phyloP scores from a whole-genome alignment of 305 asterid species.

The Rubia balearica region DNA sequence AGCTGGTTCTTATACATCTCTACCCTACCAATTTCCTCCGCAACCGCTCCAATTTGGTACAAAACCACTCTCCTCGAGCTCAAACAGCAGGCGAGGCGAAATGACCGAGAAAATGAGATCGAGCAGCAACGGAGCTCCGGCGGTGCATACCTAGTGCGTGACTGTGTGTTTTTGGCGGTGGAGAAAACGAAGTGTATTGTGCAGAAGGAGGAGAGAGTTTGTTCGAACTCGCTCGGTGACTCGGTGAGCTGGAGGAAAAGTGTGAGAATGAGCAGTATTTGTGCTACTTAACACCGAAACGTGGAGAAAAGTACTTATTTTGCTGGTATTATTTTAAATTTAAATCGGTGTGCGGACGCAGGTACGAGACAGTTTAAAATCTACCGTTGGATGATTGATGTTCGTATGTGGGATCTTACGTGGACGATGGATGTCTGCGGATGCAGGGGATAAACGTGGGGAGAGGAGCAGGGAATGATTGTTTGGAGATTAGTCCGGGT shows the following conservation, averaged over 20 bases:
- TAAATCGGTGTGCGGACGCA: neutral
- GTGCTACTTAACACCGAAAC: slow-evolving; percentile 5
- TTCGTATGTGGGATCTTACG: neutral
- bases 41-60: neutral
- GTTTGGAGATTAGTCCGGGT: neutral
- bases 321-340: slow-evolving; percentile 12
- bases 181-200: slow-evolving; percentile 7
- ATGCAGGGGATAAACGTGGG: neutral
- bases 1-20: slow-evolving; percentile 49
- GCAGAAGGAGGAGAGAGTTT: slow-evolving; percentile 4
- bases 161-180: slow-evolving; percentile 8
- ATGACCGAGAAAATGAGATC: slow-evolving; percentile 17
- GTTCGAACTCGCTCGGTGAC: slow-evolving; percentile 8
- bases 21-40: slow-evolving; percentile 1
- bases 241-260: slow-evolving; percentile 15
- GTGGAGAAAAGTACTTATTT: slow-evolving; percentile 2
- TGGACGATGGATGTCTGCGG: neutral
- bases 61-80: neutral
- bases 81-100: slow-evolving; percentile 12
- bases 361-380: neutral
- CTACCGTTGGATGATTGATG: neutral
- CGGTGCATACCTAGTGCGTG: slow-evolving; percentile 18
- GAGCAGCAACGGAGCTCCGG: slow-evolving; percentile 10
- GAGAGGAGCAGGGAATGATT: neutral
- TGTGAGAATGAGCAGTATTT: neutral